Evolutionary conservation across 1,284 basidiomycete species (phyloP).

Genomic region (Irpex sp.): DNA sequence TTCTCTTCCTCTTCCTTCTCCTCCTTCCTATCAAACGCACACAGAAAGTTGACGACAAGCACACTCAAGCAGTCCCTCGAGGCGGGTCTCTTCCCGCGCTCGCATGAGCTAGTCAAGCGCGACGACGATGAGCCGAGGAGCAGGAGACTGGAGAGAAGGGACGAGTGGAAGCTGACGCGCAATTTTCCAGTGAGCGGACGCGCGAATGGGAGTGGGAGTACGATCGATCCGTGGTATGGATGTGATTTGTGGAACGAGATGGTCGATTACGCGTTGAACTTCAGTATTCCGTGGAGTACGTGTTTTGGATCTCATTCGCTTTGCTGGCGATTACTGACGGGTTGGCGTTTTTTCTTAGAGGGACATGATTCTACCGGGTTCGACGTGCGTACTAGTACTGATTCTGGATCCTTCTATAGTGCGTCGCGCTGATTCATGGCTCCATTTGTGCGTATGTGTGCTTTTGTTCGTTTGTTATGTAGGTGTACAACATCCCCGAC

Average conservation of each 20-base stretch:
- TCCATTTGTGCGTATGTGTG: no score
- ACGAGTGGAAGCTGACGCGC: slow-evolving; percentile 9
- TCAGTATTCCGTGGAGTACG: slow-evolving; percentile 23
- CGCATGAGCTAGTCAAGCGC: neutral
- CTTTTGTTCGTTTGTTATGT: no score
- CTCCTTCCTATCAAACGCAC: neutral
- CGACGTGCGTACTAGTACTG: no score
- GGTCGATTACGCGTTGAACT: slow-evolving; percentile 27
- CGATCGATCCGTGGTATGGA: slow-evolving; percentile 25
- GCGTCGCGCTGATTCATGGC: no score
- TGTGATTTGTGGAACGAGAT: slow-evolving; percentile 24
- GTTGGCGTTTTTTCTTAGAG: no score
- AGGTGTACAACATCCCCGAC: slow-evolving; percentile 12
- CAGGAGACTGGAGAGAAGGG: neutral
- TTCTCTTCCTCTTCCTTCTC: no score
- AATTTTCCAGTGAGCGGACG: slow-evolving; percentile 10
- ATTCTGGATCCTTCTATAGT: no score
- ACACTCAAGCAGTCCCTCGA: neutral
- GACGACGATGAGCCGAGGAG: no score
- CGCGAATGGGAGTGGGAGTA: slow-evolving; percentile 12
- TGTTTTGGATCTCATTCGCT: neutral
- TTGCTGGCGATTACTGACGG: neutral
- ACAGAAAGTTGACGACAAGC: neutral
- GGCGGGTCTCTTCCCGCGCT: neutral
- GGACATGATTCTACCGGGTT: no score